phyloP scores from a whole-genome alignment of 2,329 filamentous ascomycete genomes.

The Cladorrhinum sp. region DNA sequence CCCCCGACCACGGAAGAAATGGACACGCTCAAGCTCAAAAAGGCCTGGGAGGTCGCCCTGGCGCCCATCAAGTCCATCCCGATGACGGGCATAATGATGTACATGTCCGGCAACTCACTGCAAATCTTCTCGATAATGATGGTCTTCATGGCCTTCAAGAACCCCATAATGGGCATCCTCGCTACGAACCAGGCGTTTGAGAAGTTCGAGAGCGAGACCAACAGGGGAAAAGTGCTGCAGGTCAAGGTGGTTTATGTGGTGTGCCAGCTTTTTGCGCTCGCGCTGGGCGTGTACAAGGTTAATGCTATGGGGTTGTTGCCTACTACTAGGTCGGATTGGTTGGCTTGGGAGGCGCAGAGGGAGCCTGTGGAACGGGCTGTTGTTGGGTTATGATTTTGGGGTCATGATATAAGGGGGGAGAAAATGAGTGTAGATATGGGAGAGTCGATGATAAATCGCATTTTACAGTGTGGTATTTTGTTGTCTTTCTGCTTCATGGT shows the following conservation, averaged over 20 bases:
- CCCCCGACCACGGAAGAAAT: conserved; percentile 78
- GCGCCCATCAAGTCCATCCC: conserved; percentile 90
- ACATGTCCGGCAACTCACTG: conserved; percentile 98
- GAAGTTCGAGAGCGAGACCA: conserved; percentile 81
- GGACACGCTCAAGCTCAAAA: conserved; percentile 95
- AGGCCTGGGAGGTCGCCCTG: conserved; percentile 95
- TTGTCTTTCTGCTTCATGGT: no score
- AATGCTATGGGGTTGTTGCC: conserved; percentile 94
- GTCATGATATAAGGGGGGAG: no score
- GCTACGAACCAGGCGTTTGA: conserved; percentile 85
- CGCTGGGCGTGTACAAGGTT: conserved; percentile 90
- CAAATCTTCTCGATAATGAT: conserved; percentile 99
- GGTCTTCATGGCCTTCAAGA: conserved; percentile 99
- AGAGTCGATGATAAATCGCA: no score
- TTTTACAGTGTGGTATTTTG: no score
- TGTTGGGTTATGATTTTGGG: conserved; percentile 51
- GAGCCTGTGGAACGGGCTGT: conserved; percentile 65
- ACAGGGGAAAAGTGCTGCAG: conserved; percentile 67
- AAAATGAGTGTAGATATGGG: no score
- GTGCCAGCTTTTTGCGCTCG: conserved; percentile 82
- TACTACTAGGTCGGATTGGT: conserved; percentile 94
- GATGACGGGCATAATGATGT: conserved; percentile 99
- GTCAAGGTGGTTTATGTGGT: conserved; percentile 86
- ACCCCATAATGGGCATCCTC: conserved; percentile 80
- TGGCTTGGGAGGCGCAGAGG: conserved; percentile 86